phyloP scores from a whole-genome alignment of 257 asterid genomes.

The Gynochthodes officinalis region DNA sequence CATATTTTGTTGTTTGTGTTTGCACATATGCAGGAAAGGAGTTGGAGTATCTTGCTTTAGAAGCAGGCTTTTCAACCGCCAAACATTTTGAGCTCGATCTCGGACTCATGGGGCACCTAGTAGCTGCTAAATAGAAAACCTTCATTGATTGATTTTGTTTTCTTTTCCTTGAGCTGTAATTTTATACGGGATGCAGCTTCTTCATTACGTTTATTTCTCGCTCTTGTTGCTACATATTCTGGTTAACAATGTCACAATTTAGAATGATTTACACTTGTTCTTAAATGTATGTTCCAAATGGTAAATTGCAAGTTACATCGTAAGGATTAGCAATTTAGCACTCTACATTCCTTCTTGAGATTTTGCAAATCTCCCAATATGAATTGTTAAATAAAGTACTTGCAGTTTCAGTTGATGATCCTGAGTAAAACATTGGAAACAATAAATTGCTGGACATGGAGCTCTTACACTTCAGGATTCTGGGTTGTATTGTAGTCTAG shows the following conservation, averaged over 20 bases:
- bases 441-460: not conserved
- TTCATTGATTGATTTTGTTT: not conserved
- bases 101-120: constrained; percentile 78
- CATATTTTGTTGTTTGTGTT: not conserved
- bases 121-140: constrained; percentile 42
- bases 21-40: constrained; percentile 59
- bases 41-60: constrained; percentile 71
- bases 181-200: not conserved
- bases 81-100: constrained; percentile 56
- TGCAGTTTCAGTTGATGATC: not conserved
- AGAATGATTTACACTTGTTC: not conserved
- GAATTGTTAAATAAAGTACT: not conserved
- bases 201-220: too few species aligned
- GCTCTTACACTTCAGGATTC: not conserved
- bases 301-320: not conserved
- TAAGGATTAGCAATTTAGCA: not conserved
- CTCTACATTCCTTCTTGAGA: not conserved
- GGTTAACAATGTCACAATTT: not conserved
- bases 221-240: not conserved
- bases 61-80: constrained; percentile 68
- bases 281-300: not conserved
- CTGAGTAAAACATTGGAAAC: not conserved
- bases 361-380: not conserved
- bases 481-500: not conserved
- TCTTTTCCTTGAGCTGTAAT: not conserved